A percentile compares a stretch with the other conserved stretches of the same genome.
Evolutionary conservation across 495 filamentous ascomycete species (phyloP).

Genomic region (Sordaria brevicollis): DNA sequence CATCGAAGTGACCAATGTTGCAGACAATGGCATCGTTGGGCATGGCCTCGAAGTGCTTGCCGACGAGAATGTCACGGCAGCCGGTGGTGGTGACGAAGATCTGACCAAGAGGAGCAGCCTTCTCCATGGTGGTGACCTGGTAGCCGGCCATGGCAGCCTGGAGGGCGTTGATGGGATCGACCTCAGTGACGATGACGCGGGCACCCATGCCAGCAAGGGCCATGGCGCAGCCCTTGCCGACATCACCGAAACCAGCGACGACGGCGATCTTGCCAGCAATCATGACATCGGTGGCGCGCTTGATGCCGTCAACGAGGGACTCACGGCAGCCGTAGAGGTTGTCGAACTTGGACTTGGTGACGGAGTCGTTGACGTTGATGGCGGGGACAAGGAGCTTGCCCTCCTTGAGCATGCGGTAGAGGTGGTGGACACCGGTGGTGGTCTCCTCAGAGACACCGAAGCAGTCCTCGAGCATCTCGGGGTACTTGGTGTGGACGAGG

Average conservation of each 20-base stretch:
- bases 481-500: slow-evolving; percentile 95
- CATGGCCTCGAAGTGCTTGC: slow-evolving; percentile 92
- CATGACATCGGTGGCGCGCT: slow-evolving; percentile 99
- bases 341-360: slow-evolving; percentile 99
- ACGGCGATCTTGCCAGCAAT: slow-evolving; percentile 97
- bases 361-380: slow-evolving; percentile 99
- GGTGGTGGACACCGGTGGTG: slow-evolving; percentile 98
- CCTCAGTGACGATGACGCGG: slow-evolving; percentile 90
- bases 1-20: slow-evolving; percentile 99
- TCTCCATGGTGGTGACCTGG: slow-evolving; percentile 96
- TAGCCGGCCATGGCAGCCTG: slow-evolving; percentile 96
- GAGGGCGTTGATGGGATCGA: slow-evolving; percentile 99
- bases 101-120: slow-evolving; percentile 77
- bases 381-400: slow-evolving; percentile 83
- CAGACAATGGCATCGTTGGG: slow-evolving; percentile 98
- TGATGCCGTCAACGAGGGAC: slow-evolving; percentile 98
- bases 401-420: slow-evolving; percentile 95
- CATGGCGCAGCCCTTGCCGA: slow-evolving; percentile 96
- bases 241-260: slow-evolving; percentile 96
- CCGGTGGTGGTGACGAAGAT: slow-evolving; percentile 99
- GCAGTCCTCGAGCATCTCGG: slow-evolving; percentile 93
- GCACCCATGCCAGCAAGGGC: slow-evolving; percentile 96
- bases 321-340: slow-evolving; percentile 99
- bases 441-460: slow-evolving; percentile 99
- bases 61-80: slow-evolving; percentile 93